phyloP scores from a whole-genome alignment of 345 rosid species.

The Gossypium rotundifolium region DNA sequence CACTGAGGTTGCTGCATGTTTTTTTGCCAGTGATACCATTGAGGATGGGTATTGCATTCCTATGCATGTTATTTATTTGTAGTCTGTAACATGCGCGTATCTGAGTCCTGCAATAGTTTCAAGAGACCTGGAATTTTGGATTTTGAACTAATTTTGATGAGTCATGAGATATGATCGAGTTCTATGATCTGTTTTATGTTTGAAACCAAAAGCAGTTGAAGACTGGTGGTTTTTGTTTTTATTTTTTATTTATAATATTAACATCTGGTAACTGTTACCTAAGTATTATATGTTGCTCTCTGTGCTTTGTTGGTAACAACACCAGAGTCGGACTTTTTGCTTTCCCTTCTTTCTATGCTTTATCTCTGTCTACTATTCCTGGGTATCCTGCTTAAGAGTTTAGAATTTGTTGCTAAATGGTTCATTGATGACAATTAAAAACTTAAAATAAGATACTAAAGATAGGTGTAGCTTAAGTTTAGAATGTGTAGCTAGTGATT shows the following conservation, averaged over 20 bases:
- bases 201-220: not conserved
- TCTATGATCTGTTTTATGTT: conserved; percentile 1
- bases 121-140: not conserved
- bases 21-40: not conserved
- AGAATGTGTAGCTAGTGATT: not conserved
- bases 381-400: not conserved
- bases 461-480: not conserved
- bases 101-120: not conserved
- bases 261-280: too few relatives aligned
- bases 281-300: too few relatives aligned
- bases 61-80: not conserved
- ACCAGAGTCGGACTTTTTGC: too few relatives aligned
- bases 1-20: not conserved
- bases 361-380: not conserved
- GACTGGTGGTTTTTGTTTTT: not conserved
- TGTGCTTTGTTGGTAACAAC: too few relatives aligned
- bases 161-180: not conserved
- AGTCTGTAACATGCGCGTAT: not conserved
- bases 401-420: not conserved
- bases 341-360: too few relatives aligned
- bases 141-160: not conserved
- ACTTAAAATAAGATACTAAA: not conserved
- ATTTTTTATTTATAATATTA: too few relatives aligned
- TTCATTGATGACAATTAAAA: not conserved
- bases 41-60: not conserved